Evolutionary conservation across 192 early-diverging fungal species (phyloP).

Genomic region (Coemansia aciculifera): DNA sequence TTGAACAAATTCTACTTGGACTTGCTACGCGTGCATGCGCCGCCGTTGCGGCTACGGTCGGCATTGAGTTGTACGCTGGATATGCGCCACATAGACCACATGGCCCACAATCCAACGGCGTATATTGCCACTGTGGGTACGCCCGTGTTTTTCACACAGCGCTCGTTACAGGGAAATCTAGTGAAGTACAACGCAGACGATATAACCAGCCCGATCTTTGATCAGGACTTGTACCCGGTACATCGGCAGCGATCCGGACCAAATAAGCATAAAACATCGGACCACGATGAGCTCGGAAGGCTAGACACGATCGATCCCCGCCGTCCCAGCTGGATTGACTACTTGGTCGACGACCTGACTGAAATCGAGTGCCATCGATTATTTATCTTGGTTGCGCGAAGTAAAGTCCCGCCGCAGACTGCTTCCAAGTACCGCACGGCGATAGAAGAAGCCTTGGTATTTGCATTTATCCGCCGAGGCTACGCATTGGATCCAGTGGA

Average conservation of each 20-base stretch:
- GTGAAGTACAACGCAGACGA: constrained; percentile 8
- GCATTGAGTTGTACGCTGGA: constrained; percentile 18
- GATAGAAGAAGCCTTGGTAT: constrained; percentile 42
- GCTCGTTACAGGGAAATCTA: neutral
- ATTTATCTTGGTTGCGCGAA: constrained; percentile 30
- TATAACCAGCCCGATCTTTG: constrained; percentile 10
- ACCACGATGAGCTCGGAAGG: neutral
- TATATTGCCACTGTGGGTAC: neutral
- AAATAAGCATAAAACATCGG: neutral
- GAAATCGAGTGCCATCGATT: constrained; percentile 25
- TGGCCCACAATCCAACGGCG: constrained; percentile 1
- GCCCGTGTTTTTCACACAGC: neutral
- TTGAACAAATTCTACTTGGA: constrained; percentile 29
- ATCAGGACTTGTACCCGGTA: constrained; percentile 13
- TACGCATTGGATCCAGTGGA: constrained; percentile 30
- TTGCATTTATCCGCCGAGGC: constrained; percentile 41
- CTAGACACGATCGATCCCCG: constrained; percentile 22
- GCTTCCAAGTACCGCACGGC: constrained; percentile 21
- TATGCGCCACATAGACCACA: neutral
- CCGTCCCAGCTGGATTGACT: constrained; percentile 41
- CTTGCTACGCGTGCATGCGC: constrained; percentile 1
- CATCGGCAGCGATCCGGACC: neutral
- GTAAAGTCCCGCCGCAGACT: constrained; percentile 18
- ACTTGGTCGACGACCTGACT: constrained; percentile 27
- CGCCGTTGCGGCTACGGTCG: constrained; percentile 19